Base-by-base conservation (phyloP, 176 grass and related monocot species). In the Calamus simplicifolius region DNA sequence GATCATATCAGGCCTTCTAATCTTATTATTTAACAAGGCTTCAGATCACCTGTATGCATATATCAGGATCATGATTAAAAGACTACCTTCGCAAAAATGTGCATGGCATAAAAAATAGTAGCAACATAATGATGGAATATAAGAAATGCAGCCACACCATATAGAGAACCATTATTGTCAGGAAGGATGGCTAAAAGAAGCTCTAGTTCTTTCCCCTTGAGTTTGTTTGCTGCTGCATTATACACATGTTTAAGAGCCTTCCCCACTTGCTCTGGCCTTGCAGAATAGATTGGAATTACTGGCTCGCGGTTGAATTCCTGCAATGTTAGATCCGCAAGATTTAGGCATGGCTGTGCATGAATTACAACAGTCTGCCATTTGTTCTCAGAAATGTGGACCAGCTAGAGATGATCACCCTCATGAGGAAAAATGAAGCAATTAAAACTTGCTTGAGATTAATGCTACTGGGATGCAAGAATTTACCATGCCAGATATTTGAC, bases 401-500 rank as follows among this genome's bases (percentile, higher is more conserved):
- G 0, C 2, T 7, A 43, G 35, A 43, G 8, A 43, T 3, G 35
- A 43, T 43, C 35, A 43, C 2, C 35, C 35, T 43, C 2, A 43
- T 12, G 8, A 43, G 35, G 8, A 43, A 43, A 43, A 43, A 43
- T 3, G 10, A 43, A 43, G 35, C 35, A 43, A 43, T 43, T 48
- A 48, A 16, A 63, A 48, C 18, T 19, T 63, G 12, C 18, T 15
- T 49, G 49, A 49, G 60, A 63, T 63, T 6, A 68, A 54, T 29
- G 3, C 16, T 12, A 12, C 53, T 49, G 4, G n/a, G n/a, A 28
- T 10, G 5, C 18, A 0, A 52, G 21, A 18, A 4, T 69, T 61
- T 79, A 99, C 94, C 94, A 99, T 99, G 59, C 94, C 94, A 54
- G 88, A 93, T 63, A 93, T 85, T 57, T 89, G 88, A 63, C 94